phyloP scores from a whole-genome alignment of 1,284 basidiomycete species.

The Moesziomyces antarcticus region DNA sequence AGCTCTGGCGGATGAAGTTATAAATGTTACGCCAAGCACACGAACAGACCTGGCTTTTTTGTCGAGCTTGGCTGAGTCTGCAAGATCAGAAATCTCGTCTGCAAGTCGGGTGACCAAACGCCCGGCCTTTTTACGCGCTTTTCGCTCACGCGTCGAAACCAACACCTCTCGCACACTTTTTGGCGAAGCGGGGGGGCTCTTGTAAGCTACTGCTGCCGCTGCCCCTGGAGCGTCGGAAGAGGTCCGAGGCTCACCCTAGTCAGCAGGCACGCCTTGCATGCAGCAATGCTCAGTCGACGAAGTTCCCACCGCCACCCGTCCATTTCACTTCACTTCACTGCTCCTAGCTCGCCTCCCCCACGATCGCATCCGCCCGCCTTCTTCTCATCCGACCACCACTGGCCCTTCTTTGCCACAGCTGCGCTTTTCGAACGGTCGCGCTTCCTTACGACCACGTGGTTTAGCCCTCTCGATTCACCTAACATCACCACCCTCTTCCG shows the following conservation, averaged over 20 bases:
- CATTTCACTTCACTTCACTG: not conserved
- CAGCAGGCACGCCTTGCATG: not conserved
- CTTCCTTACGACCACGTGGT: not conserved
- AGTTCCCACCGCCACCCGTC: not conserved
- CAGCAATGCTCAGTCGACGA: not conserved
- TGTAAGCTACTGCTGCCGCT: not conserved
- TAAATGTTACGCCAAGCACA: not conserved
- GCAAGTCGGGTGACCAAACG: not conserved
- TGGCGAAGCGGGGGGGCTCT: not conserved
- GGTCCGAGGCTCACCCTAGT: not conserved
- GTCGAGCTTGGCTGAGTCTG: not conserved
- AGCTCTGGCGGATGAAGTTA: too few relatives aligned
- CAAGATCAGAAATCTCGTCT: not conserved
- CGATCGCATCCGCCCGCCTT: too few relatives aligned
- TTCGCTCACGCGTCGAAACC: not conserved
- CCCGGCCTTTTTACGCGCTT: not conserved
- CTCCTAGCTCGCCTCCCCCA: not conserved
- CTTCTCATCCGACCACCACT: too few relatives aligned
- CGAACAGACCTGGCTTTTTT: not conserved
- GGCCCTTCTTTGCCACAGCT: too few relatives aligned
- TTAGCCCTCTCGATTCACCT: not conserved
- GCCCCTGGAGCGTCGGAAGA: not conserved
- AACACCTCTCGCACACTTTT: not conserved
- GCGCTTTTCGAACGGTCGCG: too few relatives aligned
- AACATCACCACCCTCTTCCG: not conserved